A percentile compares a stretch with the other conserved stretches of the same genome.
Evolutionary conservation across 2,329 filamentous ascomycete genomes (phyloP).

Genomic region (Sclerotinia nivalis): DNA sequence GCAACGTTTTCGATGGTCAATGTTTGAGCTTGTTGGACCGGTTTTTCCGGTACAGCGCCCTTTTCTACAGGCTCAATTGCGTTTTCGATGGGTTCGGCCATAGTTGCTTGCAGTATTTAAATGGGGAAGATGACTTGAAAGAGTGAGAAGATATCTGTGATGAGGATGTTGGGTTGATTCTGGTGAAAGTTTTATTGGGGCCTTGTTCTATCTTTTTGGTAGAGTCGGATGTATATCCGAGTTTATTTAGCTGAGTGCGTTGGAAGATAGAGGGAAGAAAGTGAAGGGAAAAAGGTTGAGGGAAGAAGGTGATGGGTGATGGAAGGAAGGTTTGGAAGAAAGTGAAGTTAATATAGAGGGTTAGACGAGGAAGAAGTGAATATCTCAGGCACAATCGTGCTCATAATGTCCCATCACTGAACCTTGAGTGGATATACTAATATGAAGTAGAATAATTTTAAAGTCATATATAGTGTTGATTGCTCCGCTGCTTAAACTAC

Average conservation of each 20-base stretch:
- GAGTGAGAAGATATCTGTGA: background rate
- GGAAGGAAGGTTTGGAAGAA: background rate
- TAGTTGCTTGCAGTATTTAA: background rate
- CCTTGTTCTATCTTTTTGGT: background rate
- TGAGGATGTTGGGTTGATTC: too few relatives aligned
- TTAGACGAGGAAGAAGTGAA: background rate
- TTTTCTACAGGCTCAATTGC: background rate
- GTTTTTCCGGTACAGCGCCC: background rate
- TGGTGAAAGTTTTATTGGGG: background rate
- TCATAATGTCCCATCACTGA: background rate
- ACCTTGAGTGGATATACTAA: background rate
- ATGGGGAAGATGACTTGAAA: background rate
- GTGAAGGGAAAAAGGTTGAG: too few relatives aligned
- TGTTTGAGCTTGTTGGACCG: background rate
- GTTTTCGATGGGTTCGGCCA: background rate
- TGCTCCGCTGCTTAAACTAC: background rate
- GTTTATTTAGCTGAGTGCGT: background rate
- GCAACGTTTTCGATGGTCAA: background rate
- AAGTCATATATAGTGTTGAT: background rate
- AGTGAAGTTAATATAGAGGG: background rate
- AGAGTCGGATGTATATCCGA: background rate
- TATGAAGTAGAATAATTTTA: background rate
- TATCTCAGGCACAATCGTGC: background rate
- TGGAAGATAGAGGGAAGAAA: background rate
- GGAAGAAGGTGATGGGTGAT: background rate